Base-by-base conservation (phyloP, 2,329 filamentous ascomycete species). In the Chaetomiaceae sp. region DNA sequence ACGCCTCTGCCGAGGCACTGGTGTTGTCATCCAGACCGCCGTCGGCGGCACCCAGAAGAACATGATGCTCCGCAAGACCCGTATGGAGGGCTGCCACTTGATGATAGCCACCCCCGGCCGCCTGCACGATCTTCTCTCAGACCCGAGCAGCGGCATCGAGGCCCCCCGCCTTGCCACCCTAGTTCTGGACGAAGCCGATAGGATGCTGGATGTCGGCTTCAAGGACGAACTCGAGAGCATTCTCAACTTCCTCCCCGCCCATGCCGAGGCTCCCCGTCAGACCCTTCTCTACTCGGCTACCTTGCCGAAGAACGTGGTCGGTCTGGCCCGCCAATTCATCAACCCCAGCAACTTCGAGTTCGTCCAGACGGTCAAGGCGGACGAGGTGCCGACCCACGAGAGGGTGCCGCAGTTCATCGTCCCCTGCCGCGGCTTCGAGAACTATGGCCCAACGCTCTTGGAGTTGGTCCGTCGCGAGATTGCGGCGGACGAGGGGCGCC, bases 241-340 rank as follows among this genome's bases (percentile, higher is more conserved):
- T 45, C 68, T 80, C 46, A 49, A 62, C 0, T 60, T 68, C 35
- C 74, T 96, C 9, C 91, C 91, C 3, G 68, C 75, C 38, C 75
- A 76, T 6, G 58, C 64, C 0, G 66, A 81, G 42, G 78, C 83
- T 50, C 75, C 84, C 44, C 82, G 91, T 40, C 93, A 98, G 66
- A 96, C 90, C 6, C 80, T 98, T 59, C 83, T 98, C 66, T 96
- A 95, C 65, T 97, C 91, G 12, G 93, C 93, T 36, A 98, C 93
- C 10, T 86, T 98, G 26, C 88, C 91, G 37, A 76, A 77, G 49
- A 80, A 89, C 52, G 91, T 98, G 36, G 82, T 95, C 56, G 69
- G 76, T 35, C 77, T 97, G 39, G 91, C 94, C 33, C 79, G 83
- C 49, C 68, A 71, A 55, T 88, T 88, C 56, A 83, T 97, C 63